Evolutionary conservation across 1,139 yeast species (phyloP), one percentile per base, ranked within the genome.

Genomic region (Protomyces lactucae-debilis): DNA sequence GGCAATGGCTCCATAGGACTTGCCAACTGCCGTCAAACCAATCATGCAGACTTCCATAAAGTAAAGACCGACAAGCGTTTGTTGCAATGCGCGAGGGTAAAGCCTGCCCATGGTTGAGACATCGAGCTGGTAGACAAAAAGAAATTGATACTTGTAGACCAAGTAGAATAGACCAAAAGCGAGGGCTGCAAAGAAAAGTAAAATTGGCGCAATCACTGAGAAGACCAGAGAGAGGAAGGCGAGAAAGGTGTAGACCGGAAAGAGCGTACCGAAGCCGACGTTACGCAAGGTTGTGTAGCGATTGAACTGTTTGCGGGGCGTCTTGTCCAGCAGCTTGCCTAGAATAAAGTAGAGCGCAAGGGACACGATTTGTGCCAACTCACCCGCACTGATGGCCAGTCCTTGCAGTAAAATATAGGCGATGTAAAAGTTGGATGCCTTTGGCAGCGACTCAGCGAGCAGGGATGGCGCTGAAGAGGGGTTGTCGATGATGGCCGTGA

Each of bases 1-100:
- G 16, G 83, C 92, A 69, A 92, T 82, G 57, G 96, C 95, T 51
- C 96, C 97, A 97, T 97, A 92, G 65, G 95, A 88, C 80, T 90
- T 89, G 69, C 96, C 95, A 72, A 91, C 90, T 35, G 85, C 89
- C 73, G 91, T 90, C 68, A 93, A 79, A 65, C 95, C 97, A 69
- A 92, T 77, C 72, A 93, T 73, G 78, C 96, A 89, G 39, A 91
- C 76, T 76, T 93, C 93, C 23, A 95, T 95, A 69, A 93, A 76
- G 75, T 93, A 93, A 55, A 93, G 76, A 65, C 98, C 98, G 52
- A 88, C 86, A 73, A 93, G 85, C 0, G 93, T 85, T 76, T 93
- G 97, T 76, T 86, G 87, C 68, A 93, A 78, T 1, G 97, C 97
- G 69, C 86, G 82, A 65, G 96, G 95, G 74, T 90, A 93, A 76